Conservation (phyloP, 2,329 filamentous ascomycete genomes). For the Pseudogymnoascus sp. region DNA sequence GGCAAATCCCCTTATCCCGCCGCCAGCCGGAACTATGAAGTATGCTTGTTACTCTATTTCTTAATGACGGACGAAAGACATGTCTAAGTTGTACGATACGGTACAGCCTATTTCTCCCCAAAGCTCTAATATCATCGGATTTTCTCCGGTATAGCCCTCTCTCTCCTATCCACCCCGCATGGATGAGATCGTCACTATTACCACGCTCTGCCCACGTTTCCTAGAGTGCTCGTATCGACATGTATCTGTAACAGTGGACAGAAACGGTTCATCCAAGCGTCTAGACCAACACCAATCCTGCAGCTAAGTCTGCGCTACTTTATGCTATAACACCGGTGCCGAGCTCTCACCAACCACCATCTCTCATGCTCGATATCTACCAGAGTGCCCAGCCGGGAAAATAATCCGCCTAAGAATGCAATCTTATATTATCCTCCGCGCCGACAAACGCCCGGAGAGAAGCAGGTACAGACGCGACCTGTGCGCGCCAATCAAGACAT, state of each 20-base stretch:
- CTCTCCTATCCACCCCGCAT: neutral
- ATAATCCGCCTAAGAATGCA: neutral
- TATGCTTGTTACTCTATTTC: conserved; percentile 4
- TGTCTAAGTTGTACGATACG: neutral
- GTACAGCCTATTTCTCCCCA: neutral
- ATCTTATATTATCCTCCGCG: neutral
- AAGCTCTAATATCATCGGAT: neutral
- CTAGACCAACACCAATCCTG: neutral
- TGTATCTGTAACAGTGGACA: neutral
- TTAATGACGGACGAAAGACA: neutral
- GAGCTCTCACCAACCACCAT: neutral
- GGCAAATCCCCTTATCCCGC: neutral
- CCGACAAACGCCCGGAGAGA: neutral
- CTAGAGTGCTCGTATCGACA: neutral
- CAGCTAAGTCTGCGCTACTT: neutral
- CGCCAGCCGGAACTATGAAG: neutral
- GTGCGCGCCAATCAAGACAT: neutral
- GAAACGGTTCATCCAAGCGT: neutral
- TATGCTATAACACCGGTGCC: neutral
- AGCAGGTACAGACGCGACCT: neutral
- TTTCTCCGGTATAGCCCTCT: neutral
- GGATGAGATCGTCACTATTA: neutral
- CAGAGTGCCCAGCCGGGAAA: neutral
- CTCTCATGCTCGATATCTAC: neutral
- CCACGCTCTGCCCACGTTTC: neutral